Conservation (phyloP, 305 asterid species). For the Ajuga reptans region DNA sequence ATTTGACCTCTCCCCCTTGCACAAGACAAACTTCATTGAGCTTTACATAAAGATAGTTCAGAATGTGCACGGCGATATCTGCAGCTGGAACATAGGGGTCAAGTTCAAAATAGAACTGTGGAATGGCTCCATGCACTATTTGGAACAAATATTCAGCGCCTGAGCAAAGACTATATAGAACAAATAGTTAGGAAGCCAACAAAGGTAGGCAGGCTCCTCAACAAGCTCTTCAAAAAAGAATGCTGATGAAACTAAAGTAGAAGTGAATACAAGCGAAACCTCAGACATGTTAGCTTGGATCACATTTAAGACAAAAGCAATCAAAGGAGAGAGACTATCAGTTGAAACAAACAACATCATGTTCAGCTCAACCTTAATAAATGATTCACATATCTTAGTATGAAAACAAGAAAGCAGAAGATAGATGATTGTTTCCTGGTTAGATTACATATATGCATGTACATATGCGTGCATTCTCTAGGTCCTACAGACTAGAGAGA, state of each 20-base stretch:
- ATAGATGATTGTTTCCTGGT: background rate
- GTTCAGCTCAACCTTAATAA: background rate
- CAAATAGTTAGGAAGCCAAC: slow-evolving; percentile 22
- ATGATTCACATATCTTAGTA: background rate
- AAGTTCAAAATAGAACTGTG: slow-evolving; percentile 43
- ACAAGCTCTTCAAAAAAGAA: background rate
- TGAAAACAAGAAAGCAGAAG: background rate
- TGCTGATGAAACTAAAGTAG: background rate
- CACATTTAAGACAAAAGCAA: background rate
- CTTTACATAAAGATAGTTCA: slow-evolving; percentile 68
- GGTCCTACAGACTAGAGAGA: background rate
- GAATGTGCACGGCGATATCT: slow-evolving; percentile 55
- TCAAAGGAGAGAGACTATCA: background rate
- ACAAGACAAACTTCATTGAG: slow-evolving; percentile 83
- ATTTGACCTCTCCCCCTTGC: slow-evolving; percentile 79
- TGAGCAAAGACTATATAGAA: slow-evolving; percentile 66
- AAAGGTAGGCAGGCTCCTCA: slow-evolving; percentile 12
- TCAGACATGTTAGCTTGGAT: background rate
- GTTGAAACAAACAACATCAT: background rate
- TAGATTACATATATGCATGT: background rate
- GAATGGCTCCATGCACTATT: slow-evolving; percentile 72
- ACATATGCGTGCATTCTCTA: background rate
- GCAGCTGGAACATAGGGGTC: slow-evolving; percentile 48
- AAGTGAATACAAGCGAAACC: background rate
- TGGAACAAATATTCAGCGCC: slow-evolving; percentile 85